phyloP scores from a whole-genome alignment of 257 asterid species.

The Lavandula angustifolia region DNA sequence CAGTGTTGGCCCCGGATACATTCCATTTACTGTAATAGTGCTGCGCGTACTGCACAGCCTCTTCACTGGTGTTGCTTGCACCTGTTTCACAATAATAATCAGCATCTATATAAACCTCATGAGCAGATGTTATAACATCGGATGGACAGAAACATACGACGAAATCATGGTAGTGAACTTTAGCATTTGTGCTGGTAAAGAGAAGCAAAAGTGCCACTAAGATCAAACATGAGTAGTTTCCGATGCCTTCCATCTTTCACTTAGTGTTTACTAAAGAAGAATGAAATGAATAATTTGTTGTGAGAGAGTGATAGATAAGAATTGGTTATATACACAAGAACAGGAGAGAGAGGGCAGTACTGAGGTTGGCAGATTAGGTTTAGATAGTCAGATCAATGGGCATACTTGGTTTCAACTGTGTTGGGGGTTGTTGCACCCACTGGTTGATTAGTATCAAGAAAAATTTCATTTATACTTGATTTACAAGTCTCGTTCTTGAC shows the following conservation, averaged over 20 bases:
- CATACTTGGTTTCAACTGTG: constrained; percentile 50
- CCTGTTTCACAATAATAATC: constrained; percentile 38
- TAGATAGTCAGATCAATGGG: constrained; percentile 42
- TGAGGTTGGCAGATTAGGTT: constrained; percentile 76
- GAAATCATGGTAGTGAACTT: constrained; percentile 63
- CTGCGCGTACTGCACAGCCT: constrained; percentile 78
- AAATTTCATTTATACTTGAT: constrained; percentile 41
- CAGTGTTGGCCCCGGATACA: constrained; percentile 80
- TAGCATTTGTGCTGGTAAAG: constrained; percentile 51
- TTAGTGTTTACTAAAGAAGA: not conserved
- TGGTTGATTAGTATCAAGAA: constrained; percentile 44
- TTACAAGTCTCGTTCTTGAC: constrained; percentile 43
- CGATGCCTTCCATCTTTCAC: constrained; percentile 35
- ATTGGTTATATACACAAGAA: constrained; percentile 47
- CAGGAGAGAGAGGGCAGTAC: constrained; percentile 46
- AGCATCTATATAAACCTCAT: not conserved
- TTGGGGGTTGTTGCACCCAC: constrained; percentile 74
- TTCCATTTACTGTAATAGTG: constrained; percentile 74
- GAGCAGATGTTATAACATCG: not conserved
- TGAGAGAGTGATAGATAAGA: constrained; percentile 41
- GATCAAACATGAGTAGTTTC: constrained; percentile 33
- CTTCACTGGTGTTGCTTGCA: constrained; percentile 82
- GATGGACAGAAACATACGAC: constrained; percentile 47
- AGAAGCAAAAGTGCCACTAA: constrained; percentile 42
- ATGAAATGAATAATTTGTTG: constrained; percentile 29